A percentile compares a stretch with the other conserved stretches of the same genome.
Conservation (phyloP, 352 stramenopile species). For the Phytophthora pistaciae region DNA sequence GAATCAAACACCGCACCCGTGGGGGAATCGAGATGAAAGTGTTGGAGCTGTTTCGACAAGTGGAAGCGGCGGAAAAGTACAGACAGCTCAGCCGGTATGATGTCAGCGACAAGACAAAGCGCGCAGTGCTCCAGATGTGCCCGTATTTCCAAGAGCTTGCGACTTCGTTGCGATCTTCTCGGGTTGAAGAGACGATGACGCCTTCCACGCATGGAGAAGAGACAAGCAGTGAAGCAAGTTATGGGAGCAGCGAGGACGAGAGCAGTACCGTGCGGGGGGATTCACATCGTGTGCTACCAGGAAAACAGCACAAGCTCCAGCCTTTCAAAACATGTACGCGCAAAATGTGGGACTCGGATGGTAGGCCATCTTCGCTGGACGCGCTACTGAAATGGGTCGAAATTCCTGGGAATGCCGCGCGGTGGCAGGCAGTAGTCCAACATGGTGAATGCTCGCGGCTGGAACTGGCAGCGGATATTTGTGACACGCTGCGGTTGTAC, state of each 20-base stretch:
- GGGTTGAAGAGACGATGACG: neutral
- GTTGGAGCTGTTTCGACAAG: neutral
- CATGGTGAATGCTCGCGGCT: neutral
- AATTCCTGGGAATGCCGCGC: no score
- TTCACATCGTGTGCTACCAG: no score
- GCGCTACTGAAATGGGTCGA: no score
- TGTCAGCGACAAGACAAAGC: neutral
- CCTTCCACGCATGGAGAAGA: neutral
- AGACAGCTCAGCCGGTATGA: neutral
- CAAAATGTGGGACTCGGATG: no score
- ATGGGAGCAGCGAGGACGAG: neutral
- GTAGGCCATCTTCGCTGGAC: no score
- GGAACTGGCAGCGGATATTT: no score
- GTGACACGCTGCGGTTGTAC: no score
- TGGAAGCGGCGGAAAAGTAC: conserved; percentile 5
- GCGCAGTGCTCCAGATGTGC: conserved; percentile 14
- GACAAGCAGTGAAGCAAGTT: neutral
- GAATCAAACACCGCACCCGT: neutral
- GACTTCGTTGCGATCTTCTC: neutral
- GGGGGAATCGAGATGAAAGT: conserved; percentile 11
- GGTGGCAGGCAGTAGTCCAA: no score
- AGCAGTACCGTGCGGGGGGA: no score
- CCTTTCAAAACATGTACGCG: no score
- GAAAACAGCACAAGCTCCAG: no score
- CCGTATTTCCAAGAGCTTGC: conserved; percentile 9